phyloP scores from a whole-genome alignment of 106 monocot genomes.

The Hemerocallis citrina region DNA sequence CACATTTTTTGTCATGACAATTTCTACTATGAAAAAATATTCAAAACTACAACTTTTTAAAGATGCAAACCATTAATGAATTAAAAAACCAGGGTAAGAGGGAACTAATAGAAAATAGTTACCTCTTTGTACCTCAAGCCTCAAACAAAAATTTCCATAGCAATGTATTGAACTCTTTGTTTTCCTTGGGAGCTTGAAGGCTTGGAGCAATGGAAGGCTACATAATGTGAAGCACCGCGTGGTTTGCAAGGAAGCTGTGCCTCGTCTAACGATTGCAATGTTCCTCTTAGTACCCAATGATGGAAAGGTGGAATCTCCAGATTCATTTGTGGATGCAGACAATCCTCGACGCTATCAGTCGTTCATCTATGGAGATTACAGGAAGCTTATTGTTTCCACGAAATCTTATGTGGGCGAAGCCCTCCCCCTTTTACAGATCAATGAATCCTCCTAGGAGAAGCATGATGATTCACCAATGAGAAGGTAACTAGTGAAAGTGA shows the following conservation, averaged over 20 bases:
- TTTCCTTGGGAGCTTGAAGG: slow-evolving; percentile 4
- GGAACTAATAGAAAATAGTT: too few species aligned
- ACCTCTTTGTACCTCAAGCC: too few species aligned
- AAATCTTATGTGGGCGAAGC: slow-evolving; percentile 18
- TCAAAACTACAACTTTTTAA: too few species aligned
- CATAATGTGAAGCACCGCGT: slow-evolving; percentile 54
- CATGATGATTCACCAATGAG: too few species aligned
- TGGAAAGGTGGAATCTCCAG: slow-evolving; percentile 20
- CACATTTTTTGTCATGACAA: too few species aligned
- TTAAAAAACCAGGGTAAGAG: too few species aligned
- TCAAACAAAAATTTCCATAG: neutral
- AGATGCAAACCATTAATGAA: too few species aligned
- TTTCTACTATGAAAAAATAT: too few species aligned
- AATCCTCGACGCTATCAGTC: slow-evolving; percentile 21
- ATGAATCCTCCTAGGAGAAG: too few species aligned
- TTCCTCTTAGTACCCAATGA: slow-evolving; percentile 50
- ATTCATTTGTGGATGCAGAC: slow-evolving; percentile 17
- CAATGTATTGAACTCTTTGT: neutral
- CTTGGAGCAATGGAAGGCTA: slow-evolving; percentile 44
- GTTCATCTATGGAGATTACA: slow-evolving; percentile 26
- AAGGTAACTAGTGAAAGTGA: too few species aligned
- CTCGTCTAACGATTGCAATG: slow-evolving; percentile 30
- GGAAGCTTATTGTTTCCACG: slow-evolving; percentile 24
- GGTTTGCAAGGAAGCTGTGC: slow-evolving; percentile 22
- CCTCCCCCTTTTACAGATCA: slow-evolving; percentile 9